phyloP scores from a whole-genome alignment of 345 rosid species.

The Leavenworthia alabamica region DNA sequence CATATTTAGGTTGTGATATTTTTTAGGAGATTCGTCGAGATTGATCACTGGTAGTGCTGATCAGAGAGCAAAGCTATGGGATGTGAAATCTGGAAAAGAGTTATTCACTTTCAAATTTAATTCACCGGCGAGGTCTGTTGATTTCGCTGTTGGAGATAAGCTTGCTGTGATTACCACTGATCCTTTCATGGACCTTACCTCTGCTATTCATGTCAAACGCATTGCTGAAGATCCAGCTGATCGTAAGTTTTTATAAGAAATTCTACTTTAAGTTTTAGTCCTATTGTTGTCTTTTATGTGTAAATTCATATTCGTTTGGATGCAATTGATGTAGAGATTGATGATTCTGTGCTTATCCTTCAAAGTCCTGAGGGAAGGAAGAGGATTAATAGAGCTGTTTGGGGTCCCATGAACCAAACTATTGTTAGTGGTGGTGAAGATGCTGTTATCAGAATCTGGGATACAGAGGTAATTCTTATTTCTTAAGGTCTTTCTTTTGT shows the following conservation, averaged over 20 bases:
- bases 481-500: not conserved
- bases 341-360: slow-evolving; percentile 58
- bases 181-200: slow-evolving; percentile 80
- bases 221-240: slow-evolving; percentile 58
- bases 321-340: slow-evolving; percentile 43
- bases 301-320: not conserved
- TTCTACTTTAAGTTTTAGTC: too few species aligned
- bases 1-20: not conserved
- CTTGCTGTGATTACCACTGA: slow-evolving; percentile 88
- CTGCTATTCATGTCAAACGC: slow-evolving; percentile 81
- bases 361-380: slow-evolving; percentile 68
- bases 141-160: slow-evolving; percentile 75
- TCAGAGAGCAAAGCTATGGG: slow-evolving; percentile 85
- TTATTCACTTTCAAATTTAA: slow-evolving; percentile 60
- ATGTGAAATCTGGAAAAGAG: slow-evolving; percentile 64
- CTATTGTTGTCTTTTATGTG: not conserved
- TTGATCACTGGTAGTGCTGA: slow-evolving; percentile 94
- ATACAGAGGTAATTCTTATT: slow-evolving; percentile 57
- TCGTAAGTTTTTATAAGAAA: slow-evolving; percentile 41
- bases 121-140: slow-evolving; percentile 87
- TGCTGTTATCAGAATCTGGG: slow-evolving; percentile 77
- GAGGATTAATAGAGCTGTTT: slow-evolving; percentile 75
- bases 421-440: slow-evolving; percentile 92
- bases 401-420: slow-evolving; percentile 87
- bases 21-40: slow-evolving; percentile 61